Evolutionary conservation across 2,329 filamentous ascomycete genomes (phyloP).

Genomic region (Xylaria sp.): DNA sequence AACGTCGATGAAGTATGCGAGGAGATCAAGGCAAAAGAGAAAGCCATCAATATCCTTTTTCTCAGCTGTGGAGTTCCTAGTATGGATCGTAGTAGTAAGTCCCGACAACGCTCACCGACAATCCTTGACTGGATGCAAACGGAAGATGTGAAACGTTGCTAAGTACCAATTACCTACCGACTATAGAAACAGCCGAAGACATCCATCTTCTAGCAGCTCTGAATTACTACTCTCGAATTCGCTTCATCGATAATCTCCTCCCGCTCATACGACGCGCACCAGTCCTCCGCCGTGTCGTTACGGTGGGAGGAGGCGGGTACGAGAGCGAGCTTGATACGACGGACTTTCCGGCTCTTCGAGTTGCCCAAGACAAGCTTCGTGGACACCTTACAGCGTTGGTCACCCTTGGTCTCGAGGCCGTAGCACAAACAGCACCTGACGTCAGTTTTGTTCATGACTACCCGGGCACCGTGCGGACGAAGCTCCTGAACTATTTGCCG

Average conservation of each 20-base stretch:
- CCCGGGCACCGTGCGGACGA: constrained; percentile 33
- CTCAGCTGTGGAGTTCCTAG: constrained; percentile 31
- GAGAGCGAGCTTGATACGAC: constrained; percentile 27
- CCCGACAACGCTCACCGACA: neutral
- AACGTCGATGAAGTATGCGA: constrained; percentile 31
- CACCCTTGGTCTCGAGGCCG: constrained; percentile 30
- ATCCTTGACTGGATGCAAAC: neutral
- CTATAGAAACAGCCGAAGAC: constrained; percentile 27
- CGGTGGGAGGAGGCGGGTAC: constrained; percentile 22
- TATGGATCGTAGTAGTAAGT: constrained; percentile 29
- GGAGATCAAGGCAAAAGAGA: constrained; percentile 27
- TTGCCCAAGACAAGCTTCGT: constrained; percentile 23
- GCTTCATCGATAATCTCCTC: constrained; percentile 30
- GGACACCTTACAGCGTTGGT: constrained; percentile 31
- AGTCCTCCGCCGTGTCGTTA: constrained; percentile 27
- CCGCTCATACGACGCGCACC: constrained; percentile 20
- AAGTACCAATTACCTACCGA: neutral
- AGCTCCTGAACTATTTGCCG: constrained; percentile 23
- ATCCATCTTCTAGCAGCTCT: constrained; percentile 30
- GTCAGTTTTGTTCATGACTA: constrained; percentile 34
- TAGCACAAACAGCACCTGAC: constrained; percentile 19
- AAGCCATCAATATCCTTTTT: constrained; percentile 32
- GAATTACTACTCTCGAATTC: constrained; percentile 32
- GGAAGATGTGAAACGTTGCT: neutral
- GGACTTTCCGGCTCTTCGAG: constrained; percentile 25